phyloP scores from a whole-genome alignment of 2,329 filamentous ascomycete genomes.

The Verticillium isaacii region DNA sequence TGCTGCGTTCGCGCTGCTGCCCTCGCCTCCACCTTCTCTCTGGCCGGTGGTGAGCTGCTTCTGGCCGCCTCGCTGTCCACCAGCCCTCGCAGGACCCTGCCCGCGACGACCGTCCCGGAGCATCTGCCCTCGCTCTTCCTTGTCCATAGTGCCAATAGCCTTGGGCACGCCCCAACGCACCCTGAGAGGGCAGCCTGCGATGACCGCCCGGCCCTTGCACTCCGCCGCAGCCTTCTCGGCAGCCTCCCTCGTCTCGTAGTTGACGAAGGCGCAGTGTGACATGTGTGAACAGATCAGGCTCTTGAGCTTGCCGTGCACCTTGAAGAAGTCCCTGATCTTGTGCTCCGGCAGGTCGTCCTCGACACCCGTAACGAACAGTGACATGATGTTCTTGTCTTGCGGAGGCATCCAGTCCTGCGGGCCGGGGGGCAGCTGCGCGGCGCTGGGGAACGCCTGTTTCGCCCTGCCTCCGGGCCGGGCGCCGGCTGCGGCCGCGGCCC shows the following conservation, averaged over 20 bases:
- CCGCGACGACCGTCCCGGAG: slow-evolving; percentile 62
- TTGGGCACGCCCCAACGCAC: slow-evolving; percentile 93
- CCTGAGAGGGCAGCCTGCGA: slow-evolving; percentile 84
- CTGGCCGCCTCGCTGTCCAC: slow-evolving; percentile 9
- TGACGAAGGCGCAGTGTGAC: slow-evolving; percentile 95
- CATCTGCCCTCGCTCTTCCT: slow-evolving; percentile 77
- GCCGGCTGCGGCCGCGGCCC: slow-evolving; percentile 45
- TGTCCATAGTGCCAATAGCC: slow-evolving; percentile 85
- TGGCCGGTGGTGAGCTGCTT: slow-evolving; percentile 7
- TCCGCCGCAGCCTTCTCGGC: slow-evolving; percentile 82
- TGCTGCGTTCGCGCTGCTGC: slow-evolving; percentile 7
- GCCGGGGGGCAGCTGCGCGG: slow-evolving; percentile 71
- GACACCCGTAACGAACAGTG: slow-evolving; percentile 89
- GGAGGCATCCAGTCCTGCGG: slow-evolving; percentile 85
- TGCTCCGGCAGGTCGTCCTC: slow-evolving; percentile 95
- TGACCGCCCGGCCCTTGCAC: slow-evolving; percentile 82
- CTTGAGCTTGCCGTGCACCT: slow-evolving; percentile 81
- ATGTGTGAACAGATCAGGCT: slow-evolving; percentile 95
- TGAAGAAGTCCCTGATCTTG: slow-evolving; percentile 86
- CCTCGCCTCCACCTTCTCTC: neutral
- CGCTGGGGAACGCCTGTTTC: slow-evolving; percentile 60
- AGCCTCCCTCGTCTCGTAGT: slow-evolving; percentile 78
- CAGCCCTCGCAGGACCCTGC: slow-evolving; percentile 28
- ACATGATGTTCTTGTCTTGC: slow-evolving; percentile 78
- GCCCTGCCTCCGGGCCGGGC: slow-evolving; percentile 40